Conservation (phyloP, 345 rosid genomes). For the Brassica juncea region DNA sequence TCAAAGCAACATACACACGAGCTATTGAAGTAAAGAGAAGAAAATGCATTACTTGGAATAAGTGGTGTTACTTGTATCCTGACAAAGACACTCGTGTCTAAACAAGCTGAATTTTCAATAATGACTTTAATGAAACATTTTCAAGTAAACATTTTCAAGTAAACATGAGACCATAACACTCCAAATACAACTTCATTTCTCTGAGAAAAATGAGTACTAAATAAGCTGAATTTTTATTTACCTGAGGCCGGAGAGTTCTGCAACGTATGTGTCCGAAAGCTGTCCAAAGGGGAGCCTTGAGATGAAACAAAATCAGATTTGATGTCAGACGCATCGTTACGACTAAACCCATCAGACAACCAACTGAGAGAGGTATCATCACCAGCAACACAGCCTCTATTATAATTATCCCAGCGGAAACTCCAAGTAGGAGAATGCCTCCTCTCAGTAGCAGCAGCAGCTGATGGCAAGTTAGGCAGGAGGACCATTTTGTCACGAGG, state of each 20-base stretch:
- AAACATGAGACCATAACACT: too few species aligned
- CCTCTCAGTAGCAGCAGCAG: not conserved
- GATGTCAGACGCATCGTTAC: not conserved
- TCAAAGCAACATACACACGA: too few species aligned
- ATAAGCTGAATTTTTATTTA: constrained; percentile 28
- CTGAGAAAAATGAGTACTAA: not conserved
- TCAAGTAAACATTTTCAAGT: too few species aligned
- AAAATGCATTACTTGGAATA: too few species aligned
- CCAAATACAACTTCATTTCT: too few species aligned
- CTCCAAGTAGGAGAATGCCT: not conserved
- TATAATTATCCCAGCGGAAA: not conserved
- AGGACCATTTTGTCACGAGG: not conserved
- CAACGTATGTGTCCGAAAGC: constrained; percentile 53
- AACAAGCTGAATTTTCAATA: too few species aligned
- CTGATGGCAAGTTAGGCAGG: not conserved
- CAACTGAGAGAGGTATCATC: not conserved
- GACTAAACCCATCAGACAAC: not conserved
- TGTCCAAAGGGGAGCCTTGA: constrained; percentile 58
- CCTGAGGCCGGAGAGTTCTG: constrained; percentile 88
- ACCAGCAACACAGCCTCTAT: not conserved
- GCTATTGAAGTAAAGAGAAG: too few species aligned
- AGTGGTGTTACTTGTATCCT: too few species aligned
- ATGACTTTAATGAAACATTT: too few species aligned
- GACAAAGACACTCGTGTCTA: too few species aligned
- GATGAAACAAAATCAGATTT: not conserved